phyloP scores from a whole-genome alignment of 1,139 yeast species.

The Kodamaea suecica region DNA sequence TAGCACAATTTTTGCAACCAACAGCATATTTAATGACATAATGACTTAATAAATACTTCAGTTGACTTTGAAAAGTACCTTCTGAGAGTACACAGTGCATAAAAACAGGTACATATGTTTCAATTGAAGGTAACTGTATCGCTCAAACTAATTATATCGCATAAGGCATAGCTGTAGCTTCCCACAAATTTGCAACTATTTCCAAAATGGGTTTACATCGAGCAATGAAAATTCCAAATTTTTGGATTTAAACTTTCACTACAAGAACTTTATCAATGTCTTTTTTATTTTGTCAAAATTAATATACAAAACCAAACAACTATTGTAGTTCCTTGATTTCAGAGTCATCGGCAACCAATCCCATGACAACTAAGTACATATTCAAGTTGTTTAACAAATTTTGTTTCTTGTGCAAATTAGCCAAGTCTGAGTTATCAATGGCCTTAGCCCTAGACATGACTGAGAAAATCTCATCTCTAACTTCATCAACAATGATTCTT shows the following conservation, averaged over 20 bases:
- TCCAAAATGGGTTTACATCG: too few species aligned
- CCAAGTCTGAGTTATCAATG: conserved; percentile 51
- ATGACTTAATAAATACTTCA: background rate
- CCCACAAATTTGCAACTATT: too few species aligned
- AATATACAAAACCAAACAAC: background rate
- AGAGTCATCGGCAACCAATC: conserved; percentile 79
- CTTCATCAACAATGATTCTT: conserved; percentile 91
- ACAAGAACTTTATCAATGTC: background rate
- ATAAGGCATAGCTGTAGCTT: too few species aligned
- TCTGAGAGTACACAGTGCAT: too few species aligned
- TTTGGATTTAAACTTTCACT: too few species aligned
- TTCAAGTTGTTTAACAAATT: conserved; percentile 80
- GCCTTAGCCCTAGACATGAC: conserved; percentile 81
- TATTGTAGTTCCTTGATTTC: conserved; percentile 50
- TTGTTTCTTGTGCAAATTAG: conserved; percentile 54
- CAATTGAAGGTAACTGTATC: too few species aligned
- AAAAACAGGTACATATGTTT: too few species aligned
- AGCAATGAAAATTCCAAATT: too few species aligned
- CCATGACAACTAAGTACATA: conserved; percentile 93
- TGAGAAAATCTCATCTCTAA: conserved; percentile 89
- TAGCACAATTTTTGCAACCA: background rate
- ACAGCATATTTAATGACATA: background rate
- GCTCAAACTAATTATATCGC: too few species aligned
- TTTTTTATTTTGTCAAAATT: background rate
- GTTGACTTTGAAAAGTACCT: too few species aligned